phyloP scores from a whole-genome alignment of 225 moss, liverwort and hornwort genomes.

The Climacium dendroides region DNA sequence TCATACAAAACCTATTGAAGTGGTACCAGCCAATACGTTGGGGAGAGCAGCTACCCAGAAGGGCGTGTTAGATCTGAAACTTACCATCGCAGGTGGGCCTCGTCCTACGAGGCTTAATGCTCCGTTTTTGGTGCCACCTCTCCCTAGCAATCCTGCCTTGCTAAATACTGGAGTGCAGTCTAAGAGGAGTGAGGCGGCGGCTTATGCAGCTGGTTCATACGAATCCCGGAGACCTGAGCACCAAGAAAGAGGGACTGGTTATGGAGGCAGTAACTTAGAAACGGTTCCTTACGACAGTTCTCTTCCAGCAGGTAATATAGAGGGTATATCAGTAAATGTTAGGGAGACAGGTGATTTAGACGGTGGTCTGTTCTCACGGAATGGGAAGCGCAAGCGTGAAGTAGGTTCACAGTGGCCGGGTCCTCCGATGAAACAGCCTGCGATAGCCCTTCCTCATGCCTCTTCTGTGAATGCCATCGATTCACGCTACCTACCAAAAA shows the following conservation, averaged over 20 bases:
- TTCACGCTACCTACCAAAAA: constrained; percentile 55
- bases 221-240: constrained; percentile 46
- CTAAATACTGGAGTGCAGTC: constrained; percentile 27
- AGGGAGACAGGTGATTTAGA: constrained; percentile 30
- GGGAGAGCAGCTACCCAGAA: constrained; percentile 26
- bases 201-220: constrained; percentile 34
- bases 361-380: constrained; percentile 13
- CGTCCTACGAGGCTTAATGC: constrained; percentile 75
- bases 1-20: constrained; percentile 23
- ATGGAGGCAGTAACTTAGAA: constrained; percentile 40
- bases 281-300: constrained; percentile 12
- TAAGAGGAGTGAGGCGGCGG: constrained; percentile 40
- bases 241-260: constrained; percentile 16
- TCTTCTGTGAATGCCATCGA: constrained; percentile 92
- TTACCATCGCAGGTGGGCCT: constrained; percentile 98
- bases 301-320: constrained; percentile 39
- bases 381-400: constrained; percentile 36
- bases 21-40: not conserved
- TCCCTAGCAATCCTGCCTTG: constrained; percentile 57
- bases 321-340: constrained; percentile 37
- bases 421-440: constrained; percentile 36
- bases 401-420: constrained; percentile 5
- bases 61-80: constrained; percentile 71
- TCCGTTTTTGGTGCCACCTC: constrained; percentile 50
- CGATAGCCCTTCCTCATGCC: constrained; percentile 53